phyloP scores from a whole-genome alignment of 192 early-diverging fungal species.

The Coemansia sp. region DNA sequence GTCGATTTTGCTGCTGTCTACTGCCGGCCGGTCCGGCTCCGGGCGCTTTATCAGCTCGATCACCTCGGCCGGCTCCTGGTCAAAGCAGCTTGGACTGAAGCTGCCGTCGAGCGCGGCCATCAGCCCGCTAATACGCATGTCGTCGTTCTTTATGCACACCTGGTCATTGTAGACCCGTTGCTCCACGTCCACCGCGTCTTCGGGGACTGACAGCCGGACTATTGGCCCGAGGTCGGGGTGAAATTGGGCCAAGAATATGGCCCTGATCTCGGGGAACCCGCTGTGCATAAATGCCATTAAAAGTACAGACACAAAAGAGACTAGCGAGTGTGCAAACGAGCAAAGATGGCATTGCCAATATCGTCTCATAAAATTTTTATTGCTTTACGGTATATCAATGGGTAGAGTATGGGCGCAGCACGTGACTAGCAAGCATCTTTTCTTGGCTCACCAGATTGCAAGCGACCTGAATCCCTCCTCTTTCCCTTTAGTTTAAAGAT shows the following conservation, averaged over 20 bases:
- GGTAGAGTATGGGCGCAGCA: no score
- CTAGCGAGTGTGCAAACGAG: no score
- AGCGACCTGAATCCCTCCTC: no score
- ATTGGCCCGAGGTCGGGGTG: slow-evolving; percentile 40
- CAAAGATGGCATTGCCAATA: no score
- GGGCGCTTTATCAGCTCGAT: slow-evolving; percentile 35
- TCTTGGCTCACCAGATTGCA: no score
- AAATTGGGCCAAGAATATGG: slow-evolving; percentile 41
- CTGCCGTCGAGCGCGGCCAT: neutral
- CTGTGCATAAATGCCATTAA: slow-evolving; percentile 7
- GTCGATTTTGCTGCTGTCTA: slow-evolving; percentile 31
- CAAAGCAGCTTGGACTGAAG: neutral
- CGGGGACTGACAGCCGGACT: slow-evolving; percentile 36
- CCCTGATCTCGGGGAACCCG: slow-evolving; percentile 39
- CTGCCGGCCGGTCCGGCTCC: neutral
- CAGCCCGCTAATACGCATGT: neutral
- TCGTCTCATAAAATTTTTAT: no score
- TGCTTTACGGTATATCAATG: no score
- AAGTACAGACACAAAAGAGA: neutral
- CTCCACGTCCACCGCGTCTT: slow-evolving; percentile 38
- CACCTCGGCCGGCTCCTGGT: neutral
- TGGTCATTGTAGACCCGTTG: slow-evolving; percentile 12
- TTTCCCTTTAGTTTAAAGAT: no score
- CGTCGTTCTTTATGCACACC: neutral
- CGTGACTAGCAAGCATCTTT: no score